Base-by-base conservation (phyloP, 1,284 basidiomycete species). In the Tylopilus sp. region DNA sequence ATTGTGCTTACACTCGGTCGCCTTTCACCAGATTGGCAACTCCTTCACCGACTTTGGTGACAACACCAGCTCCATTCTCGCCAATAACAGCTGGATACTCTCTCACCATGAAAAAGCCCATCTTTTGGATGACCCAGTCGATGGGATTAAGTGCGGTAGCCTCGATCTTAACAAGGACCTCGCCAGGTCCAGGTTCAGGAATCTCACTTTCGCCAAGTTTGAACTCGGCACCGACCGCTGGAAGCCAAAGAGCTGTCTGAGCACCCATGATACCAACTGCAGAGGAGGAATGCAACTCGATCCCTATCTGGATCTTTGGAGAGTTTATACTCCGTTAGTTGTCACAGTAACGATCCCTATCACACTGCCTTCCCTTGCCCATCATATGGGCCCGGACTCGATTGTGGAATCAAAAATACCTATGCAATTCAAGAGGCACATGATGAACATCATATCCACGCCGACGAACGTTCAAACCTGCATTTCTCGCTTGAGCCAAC, bases 401-500 rank as follows among this genome's bases (percentile, higher is more conserved):
- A 19, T 22, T 44, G 16, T 16, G 18, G 19, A 22, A 44, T 44
- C 41, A 44, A 18, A 19, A 44, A 22, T 47, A 9, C 29, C 29
- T 47, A 22, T 47, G 44, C 44, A 47, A n/a, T 7, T 4, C 44
- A 16, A 47, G 22, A 47, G 22, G 22, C 22, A 22, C 8, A n/a
- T 47, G 47, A 24, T 6, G 44, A 22, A 47, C 12, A 47, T 47
- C 44, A 10, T 9, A 5, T 49, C 13, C 2, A 18, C 24, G 10
- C 9, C 63, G 41, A 39, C 51, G 13, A 24, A 55, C 53, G 54
- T 12, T 70, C 39, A 69, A 44, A 24, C 55, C 55, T 22, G 36
- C 76, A 76, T 74, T 52, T 69, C 69, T 47, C 36, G 55, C 49
- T 70, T 67, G 52, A 79, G 44, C 72, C 68, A 77, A 2, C 53